Evolutionary conservation across 2,329 filamentous ascomycete genomes (phyloP).

Genomic region (Knufia fluminis): DNA sequence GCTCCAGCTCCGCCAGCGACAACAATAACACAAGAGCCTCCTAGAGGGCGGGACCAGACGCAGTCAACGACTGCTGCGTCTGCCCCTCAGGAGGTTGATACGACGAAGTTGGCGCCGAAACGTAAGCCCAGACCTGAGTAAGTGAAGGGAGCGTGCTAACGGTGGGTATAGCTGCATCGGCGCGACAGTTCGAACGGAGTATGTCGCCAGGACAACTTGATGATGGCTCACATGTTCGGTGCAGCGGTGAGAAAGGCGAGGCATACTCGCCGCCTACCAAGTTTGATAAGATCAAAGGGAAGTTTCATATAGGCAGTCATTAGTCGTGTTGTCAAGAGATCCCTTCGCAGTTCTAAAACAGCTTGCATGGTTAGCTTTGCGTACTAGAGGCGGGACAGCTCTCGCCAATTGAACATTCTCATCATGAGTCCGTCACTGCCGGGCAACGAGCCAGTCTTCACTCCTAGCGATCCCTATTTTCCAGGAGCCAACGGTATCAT

Average conservation of each 20-base stretch:
- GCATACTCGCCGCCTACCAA: slow-evolving; percentile 15
- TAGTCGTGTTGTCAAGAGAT: slow-evolving; percentile 2
- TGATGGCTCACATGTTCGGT: slow-evolving; percentile 19
- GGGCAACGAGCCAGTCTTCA: too few species aligned
- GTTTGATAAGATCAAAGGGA: slow-evolving; percentile 18
- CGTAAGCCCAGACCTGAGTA: background rate
- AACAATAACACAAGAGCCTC: background rate
- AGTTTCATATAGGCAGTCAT: slow-evolving; percentile 15
- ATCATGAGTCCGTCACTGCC: too few species aligned
- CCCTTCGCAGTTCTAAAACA: too few species aligned
- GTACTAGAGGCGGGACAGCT: too few species aligned
- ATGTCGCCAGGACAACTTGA: slow-evolving; percentile 20
- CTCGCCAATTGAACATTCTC: too few species aligned
- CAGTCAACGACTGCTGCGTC: background rate
- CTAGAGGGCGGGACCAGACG: slow-evolving; percentile 1
- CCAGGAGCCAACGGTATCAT: too few species aligned
- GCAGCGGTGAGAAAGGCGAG: slow-evolving; percentile 20
- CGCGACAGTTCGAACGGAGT: slow-evolving; percentile 14
- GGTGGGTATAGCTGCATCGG: background rate
- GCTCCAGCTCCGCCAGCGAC: background rate
- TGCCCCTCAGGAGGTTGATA: background rate
- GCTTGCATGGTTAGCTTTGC: too few species aligned
- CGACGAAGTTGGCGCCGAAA: background rate
- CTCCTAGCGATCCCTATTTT: too few species aligned
- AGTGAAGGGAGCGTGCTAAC: slow-evolving; percentile 4